Evolutionary conservation across 73 alveolate genomes (phyloP).

Genomic region (Blepharisma japonicum): DNA sequence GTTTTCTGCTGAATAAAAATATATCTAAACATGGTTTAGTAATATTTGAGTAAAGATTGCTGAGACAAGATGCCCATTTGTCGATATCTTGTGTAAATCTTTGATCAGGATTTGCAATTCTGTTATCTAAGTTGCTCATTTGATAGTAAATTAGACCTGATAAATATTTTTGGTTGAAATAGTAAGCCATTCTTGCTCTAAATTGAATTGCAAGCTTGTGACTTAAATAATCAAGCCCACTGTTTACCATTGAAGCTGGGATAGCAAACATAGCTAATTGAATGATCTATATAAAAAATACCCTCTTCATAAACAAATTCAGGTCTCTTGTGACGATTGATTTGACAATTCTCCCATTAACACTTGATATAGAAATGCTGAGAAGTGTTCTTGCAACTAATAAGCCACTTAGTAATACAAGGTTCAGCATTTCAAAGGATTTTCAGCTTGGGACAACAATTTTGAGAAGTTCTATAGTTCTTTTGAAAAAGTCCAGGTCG

Average conservation of each 20-base stretch:
- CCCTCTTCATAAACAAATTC: slow-evolving; percentile 46
- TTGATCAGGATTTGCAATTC: slow-evolving; percentile 85
- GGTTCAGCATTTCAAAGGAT: slow-evolving; percentile 51
- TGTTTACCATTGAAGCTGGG: slow-evolving; percentile 86
- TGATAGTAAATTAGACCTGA: slow-evolving; percentile 79
- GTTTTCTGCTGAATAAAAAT: slow-evolving; percentile 76
- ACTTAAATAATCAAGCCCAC: slow-evolving; percentile 67
- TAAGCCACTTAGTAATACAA: slow-evolving; percentile 59
- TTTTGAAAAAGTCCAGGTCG: slow-evolving; percentile 63
- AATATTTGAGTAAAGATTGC: slow-evolving; percentile 70
- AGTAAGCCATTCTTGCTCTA: slow-evolving; percentile 70
- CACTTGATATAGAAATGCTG: slow-evolving; percentile 80
- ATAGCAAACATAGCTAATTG: slow-evolving; percentile 71
- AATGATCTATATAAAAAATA: slow-evolving; percentile 43
- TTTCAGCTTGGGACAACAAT: slow-evolving; percentile 68
- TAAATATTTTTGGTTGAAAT: slow-evolving; percentile 69
- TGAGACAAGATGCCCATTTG: slow-evolving; percentile 79
- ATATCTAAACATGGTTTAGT: slow-evolving; percentile 88
- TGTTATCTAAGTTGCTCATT: slow-evolving; percentile 68
- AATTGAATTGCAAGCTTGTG: slow-evolving; percentile 73
- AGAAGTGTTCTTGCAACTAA: slow-evolving; percentile 79
- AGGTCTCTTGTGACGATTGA: slow-evolving; percentile 66
- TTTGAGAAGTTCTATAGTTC: slow-evolving; percentile 54
- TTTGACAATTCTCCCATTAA: slow-evolving; percentile 81
- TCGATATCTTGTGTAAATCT: slow-evolving; percentile 84